Percentiles rank a stretch among this genome's conserved stretches.
phyloP scores from a whole-genome alignment of 805 yeast species.

The Ogataea methylovora region DNA sequence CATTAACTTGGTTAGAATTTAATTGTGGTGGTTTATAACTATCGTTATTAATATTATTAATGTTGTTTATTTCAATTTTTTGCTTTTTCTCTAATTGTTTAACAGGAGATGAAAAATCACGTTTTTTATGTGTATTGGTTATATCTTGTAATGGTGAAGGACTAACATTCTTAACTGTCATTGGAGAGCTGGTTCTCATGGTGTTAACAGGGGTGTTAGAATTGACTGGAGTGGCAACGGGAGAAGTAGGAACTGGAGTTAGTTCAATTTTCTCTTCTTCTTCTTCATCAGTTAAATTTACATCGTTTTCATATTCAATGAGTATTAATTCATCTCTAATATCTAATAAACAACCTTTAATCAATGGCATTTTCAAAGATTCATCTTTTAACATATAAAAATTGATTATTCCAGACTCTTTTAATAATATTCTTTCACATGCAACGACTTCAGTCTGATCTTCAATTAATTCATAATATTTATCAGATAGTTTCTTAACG shows the following conservation, averaged over 20 bases:
- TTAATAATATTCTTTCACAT: slow-evolving; percentile 29
- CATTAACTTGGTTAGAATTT: slow-evolving; percentile 18
- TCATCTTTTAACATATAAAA: slow-evolving; percentile 57
- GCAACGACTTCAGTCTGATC: slow-evolving; percentile 3
- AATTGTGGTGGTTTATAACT: neutral
- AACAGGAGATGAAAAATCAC: neutral
- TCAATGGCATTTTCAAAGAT: slow-evolving; percentile 54
- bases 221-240: neutral
- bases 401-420: slow-evolving; percentile 39
- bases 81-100: neutral
- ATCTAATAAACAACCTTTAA: slow-evolving; percentile 56
- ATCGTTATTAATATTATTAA: neutral
- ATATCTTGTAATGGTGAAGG: no score
- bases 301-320: slow-evolving; percentile 9
- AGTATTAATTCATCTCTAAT: slow-evolving; percentile 52
- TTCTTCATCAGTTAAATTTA: slow-evolving; percentile 6
- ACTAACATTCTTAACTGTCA: slow-evolving; percentile 4
- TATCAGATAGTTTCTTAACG: slow-evolving; percentile 19
- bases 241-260: slow-evolving; percentile 1
- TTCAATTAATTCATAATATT: slow-evolving; percentile 3
- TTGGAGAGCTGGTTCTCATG: neutral
- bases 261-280: slow-evolving; percentile 1
- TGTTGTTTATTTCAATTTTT: neutral
- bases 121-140: no score
- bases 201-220: neutral